Conservation (phyloP, 2,329 filamentous ascomycete genomes). For the Sphaerulina vaccinii region DNA sequence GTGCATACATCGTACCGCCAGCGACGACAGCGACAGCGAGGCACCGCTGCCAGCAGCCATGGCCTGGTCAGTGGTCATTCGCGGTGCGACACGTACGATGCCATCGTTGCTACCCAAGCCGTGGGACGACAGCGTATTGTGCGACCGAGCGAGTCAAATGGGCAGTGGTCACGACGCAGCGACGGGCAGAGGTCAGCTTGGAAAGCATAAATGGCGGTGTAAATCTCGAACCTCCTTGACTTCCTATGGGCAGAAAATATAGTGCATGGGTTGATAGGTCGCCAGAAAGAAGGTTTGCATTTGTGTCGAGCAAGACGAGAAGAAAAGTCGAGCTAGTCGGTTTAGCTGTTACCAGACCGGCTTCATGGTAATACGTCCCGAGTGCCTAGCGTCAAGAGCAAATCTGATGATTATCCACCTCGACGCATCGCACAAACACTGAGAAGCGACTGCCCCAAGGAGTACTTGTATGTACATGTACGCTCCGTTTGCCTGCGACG, state of each 20-base stretch:
- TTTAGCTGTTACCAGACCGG: conserved; percentile 11
- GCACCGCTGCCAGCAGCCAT: neutral
- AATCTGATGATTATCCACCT: neutral
- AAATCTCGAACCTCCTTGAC: conserved; percentile 2
- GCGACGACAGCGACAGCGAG: neutral
- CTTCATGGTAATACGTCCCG: conserved; percentile 4
- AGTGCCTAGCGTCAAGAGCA: neutral
- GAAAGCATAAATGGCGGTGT: conserved; percentile 15
- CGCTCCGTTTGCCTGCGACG: neutral
- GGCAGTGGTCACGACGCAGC: conserved; percentile 2
- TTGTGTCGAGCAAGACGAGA: conserved; percentile 1
- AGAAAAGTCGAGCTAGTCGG: conserved; percentile 4
- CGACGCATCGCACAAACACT: neutral
- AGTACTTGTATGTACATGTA: neutral
- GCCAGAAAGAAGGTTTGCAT: conserved; percentile 2
- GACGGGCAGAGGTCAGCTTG: conserved; percentile 1
- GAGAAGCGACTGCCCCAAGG: neutral
- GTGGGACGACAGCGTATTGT: conserved; percentile 15
- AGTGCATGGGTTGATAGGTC: neutral
- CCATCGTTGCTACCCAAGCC: conserved; percentile 12
- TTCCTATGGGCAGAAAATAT: neutral
- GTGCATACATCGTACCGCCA: conserved; percentile 4
- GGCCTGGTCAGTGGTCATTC: conserved; percentile 2
- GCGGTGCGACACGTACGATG: conserved; percentile 11
- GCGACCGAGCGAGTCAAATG: conserved; percentile 21